Percentiles rank a stretch among this genome's conserved stretches.
Conservation (phyloP, 202 grass and related monocot genomes). For the Setaria italica region DNA sequence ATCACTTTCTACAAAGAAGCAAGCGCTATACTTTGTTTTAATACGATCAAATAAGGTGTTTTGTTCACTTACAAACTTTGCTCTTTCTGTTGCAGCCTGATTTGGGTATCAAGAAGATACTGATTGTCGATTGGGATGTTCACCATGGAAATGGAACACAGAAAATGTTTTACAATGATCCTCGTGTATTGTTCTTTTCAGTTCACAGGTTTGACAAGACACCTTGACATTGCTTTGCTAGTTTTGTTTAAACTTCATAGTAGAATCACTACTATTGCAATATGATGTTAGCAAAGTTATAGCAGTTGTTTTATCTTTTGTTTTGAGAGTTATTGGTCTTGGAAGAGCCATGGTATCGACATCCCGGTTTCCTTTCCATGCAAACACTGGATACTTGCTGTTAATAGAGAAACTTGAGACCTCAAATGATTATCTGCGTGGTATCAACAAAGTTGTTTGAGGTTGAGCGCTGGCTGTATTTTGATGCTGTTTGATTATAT, state of each 20-base stretch:
- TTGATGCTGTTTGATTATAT: not conserved
- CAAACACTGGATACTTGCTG: not conserved
- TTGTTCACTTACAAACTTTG: conserved; percentile 13
- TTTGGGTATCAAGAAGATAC: conserved; percentile 90
- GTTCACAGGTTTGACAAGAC: conserved; percentile 79
- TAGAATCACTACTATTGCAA: conserved; percentile 39
- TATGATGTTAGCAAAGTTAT: conserved; percentile 14
- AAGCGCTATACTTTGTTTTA: not conserved
- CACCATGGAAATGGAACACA: conserved; percentile 97
- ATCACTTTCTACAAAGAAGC: not conserved
- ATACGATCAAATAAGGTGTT: conserved; percentile 16
- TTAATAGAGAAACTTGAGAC: conserved; percentile 25
- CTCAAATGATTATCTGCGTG: conserved; percentile 32
- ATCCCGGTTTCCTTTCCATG: not conserved
- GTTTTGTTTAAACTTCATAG: conserved; percentile 16
- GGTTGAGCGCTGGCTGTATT: not conserved
- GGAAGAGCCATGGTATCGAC: not conserved
- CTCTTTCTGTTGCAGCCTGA: conserved; percentile 67
- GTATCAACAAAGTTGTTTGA: not conserved
- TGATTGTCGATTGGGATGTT: conserved; percentile 99
- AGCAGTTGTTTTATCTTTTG: not conserved
- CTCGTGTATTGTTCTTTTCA: conserved; percentile 95
- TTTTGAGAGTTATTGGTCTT: conserved; percentile 26
- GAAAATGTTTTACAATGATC: conserved; percentile 85
- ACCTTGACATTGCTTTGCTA: conserved; percentile 16